Base-by-base conservation (phyloP, 108 stramenopile genomes). In the Seminavis robusta region DNA sequence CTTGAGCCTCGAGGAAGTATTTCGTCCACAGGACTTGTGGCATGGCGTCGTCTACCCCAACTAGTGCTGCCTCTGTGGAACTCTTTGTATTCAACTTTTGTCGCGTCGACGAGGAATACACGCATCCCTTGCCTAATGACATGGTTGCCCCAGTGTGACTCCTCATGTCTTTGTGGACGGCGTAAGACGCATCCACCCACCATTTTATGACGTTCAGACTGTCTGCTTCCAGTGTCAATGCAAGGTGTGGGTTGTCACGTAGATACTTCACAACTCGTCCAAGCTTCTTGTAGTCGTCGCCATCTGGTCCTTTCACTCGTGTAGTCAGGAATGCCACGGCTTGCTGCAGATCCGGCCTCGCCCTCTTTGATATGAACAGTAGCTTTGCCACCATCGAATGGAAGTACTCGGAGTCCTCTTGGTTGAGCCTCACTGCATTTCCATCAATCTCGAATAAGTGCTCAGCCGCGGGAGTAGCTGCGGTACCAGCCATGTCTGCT, bases 261-360 rank as follows among this genome's bases (percentile, higher is more conserved):
- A 77, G 49, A 38, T 77, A 81, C 59, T 56, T 27, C 40, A 81
- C 46, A 1, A 74, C 49, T 52, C 33, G 20, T 17, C 33, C 52
- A 34, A 80, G 34, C 46, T 74, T 80, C 33, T 65, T 67, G 30
- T 61, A 72, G 60, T 80, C 79, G 37, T 75, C 74, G 7, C n/a
- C 32, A 21, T 70, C 69, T 11, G 79, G 73, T 15, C 10, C 33
- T 19, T 65, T 48, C 1, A 77, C 73, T 21, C 73, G 36, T 7
- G 63, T 74, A 47, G 63, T 61, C 0, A 81, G 64, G 52, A 81
- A 81, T 19, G 69, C 26, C 13, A 74, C 45, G 10, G 76, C 55
- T 4, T 63, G 47, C 49, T 61, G 40, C 1, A 71, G 46, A 39
- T 79, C 77, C 40, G 68, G 72, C n/a, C 77, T 13, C 16, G 72